These are phyloP conservation scores for Monosporascus ibericus DNA, from an alignment of 2,329 filamentous ascomycete genomes.

Conservation along the genomic window DNA sequence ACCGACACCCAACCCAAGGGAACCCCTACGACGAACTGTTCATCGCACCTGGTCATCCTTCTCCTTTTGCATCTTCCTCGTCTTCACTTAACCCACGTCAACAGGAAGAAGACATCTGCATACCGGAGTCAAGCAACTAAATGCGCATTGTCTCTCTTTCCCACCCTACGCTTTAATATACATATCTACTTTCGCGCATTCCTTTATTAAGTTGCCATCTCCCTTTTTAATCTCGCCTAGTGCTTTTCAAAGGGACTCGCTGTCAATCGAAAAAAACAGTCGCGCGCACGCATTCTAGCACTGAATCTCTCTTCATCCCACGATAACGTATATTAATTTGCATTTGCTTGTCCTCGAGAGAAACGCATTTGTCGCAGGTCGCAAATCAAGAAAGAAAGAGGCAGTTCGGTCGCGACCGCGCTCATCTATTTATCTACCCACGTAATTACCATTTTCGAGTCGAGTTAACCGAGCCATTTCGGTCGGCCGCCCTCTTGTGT, in stretches of 20 bases:
- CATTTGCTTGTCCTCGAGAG: neutral
- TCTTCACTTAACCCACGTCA: neutral
- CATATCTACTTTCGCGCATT: constrained; percentile 1
- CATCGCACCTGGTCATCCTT: neutral
- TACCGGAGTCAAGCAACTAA: neutral
- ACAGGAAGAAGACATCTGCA: neutral
- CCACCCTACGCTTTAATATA: neutral
- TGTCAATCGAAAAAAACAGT: neutral
- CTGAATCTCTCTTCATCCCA: neutral
- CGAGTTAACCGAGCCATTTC: neutral
- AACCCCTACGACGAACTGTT: neutral
- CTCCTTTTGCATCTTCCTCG: neutral
- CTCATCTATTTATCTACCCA: neutral
- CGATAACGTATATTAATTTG: neutral
- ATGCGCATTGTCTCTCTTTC: neutral
- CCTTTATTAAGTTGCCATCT: neutral
- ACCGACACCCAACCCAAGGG: neutral
- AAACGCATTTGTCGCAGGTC: neutral
- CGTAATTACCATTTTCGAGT: neutral
- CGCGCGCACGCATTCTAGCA: neutral
- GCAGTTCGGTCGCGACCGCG: neutral
- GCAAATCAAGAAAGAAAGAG: neutral
- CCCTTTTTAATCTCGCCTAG: neutral
- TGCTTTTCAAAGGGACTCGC: neutral
- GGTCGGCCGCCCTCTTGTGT: neutral